phyloP scores from a whole-genome alignment of 257 asterid genomes.

The Fraxinus excelsior region DNA sequence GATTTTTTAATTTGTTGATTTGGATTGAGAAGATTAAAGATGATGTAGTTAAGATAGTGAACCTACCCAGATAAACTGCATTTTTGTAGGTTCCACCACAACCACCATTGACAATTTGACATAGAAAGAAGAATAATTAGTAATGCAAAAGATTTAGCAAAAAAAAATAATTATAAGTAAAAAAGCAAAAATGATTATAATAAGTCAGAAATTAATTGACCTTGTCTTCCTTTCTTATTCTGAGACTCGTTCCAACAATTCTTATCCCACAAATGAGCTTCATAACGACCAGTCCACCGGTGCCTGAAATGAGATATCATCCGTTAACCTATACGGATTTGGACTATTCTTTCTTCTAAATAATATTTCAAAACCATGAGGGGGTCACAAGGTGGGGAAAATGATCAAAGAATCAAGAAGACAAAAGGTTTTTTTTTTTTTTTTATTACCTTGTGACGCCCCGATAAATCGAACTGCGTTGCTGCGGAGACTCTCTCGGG shows the following conservation, averaged over 20 bases:
- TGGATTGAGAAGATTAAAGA: not conserved
- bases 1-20: not conserved
- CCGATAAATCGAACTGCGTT: slow-evolving; percentile 79
- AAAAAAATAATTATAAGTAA: not conserved
- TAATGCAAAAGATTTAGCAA: not conserved
- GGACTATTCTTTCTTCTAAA: too few species aligned
- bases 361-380: not conserved
- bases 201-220: slow-evolving; percentile 29
- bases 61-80: slow-evolving; percentile 94
- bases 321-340: too few species aligned
- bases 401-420: not conserved
- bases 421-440: not conserved
- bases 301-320: slow-evolving; percentile 49
- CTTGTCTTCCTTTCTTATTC: slow-evolving; percentile 97
- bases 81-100: slow-evolving; percentile 47
- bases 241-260: slow-evolving; percentile 95
- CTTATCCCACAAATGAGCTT: slow-evolving; percentile 99
- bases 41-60: slow-evolving; percentile 9
- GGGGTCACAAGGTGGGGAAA: not conserved
- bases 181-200: not conserved
- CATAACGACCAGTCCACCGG: slow-evolving; percentile 96
- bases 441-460: slow-evolving; percentile 80
- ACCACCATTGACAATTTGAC: slow-evolving; percentile 39
- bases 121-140: slow-evolving; percentile 2
- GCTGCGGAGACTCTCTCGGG: slow-evolving; percentile 83